Percentiles rank a stretch among this genome's conserved stretches.
Evolutionary conservation across 805 yeast species (phyloP).

Genomic region (Wickerhamomyces tratensis): DNA sequence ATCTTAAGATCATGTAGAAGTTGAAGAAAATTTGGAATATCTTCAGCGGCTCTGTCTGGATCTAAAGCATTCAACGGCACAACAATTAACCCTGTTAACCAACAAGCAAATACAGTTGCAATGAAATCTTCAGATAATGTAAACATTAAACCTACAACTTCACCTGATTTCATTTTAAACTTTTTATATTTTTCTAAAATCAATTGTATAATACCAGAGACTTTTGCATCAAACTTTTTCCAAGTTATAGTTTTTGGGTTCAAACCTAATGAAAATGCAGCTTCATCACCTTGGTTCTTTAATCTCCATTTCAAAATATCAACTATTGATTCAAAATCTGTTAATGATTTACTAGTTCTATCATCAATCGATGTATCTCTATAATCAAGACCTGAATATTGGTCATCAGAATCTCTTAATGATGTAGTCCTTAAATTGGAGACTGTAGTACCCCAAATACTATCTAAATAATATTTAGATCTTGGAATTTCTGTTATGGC

Average conservation of each 20-base stretch:
- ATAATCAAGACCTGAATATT: constrained; percentile 74
- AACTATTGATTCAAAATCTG: constrained; percentile 61
- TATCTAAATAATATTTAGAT: constrained; percentile 71
- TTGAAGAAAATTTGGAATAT: constrained; percentile 53
- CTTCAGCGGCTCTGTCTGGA: constrained; percentile 59
- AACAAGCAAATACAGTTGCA: constrained; percentile 78
- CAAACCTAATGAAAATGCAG: constrained; percentile 49
- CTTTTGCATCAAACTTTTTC: constrained; percentile 71
- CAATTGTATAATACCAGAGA: constrained; percentile 66
- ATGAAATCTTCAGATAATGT: constrained; percentile 82
- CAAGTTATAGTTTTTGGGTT: constrained; percentile 34
- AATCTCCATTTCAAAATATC: constrained; percentile 78
- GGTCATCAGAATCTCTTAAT: constrained; percentile 53
- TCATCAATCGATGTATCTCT: constrained; percentile 72
- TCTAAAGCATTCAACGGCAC: constrained; percentile 71
- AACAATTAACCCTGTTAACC: constrained; percentile 70
- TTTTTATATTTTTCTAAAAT: constrained; percentile 67
- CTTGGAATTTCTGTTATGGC: constrained; percentile 59
- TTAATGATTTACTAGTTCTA: constrained; percentile 62
- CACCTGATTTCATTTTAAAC: constrained; percentile 54
- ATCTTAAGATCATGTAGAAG: constrained; percentile 66
- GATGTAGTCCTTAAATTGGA: constrained; percentile 56
- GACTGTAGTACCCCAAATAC: constrained; percentile 59
- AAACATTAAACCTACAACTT: constrained; percentile 70
- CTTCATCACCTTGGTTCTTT: constrained; percentile 61